phyloP scores from a whole-genome alignment of 2,329 filamentous ascomycete species.

The Onygenales sp. region DNA sequence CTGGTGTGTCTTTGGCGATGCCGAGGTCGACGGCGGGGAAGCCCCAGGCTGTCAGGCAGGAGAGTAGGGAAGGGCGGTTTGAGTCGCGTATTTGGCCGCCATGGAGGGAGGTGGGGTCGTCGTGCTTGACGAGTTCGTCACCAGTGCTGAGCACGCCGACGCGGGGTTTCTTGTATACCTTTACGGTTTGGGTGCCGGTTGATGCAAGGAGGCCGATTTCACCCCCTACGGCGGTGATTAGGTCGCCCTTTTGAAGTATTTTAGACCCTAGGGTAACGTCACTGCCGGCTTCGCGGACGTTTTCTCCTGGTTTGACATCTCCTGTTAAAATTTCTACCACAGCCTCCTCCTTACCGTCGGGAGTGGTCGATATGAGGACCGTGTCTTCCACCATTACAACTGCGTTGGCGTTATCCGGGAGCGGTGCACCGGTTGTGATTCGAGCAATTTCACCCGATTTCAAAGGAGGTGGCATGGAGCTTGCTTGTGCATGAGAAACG shows the following conservation, averaged over 20 bases:
- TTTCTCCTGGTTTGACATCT: conserved; percentile 67
- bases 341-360: conserved; percentile 74
- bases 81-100: conserved; percentile 87
- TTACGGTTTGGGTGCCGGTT: conserved; percentile 63
- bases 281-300: conserved; percentile 83
- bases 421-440: conserved; percentile 88
- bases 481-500: conserved; percentile 74
- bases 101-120: conserved; percentile 48
- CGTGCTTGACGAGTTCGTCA: conserved; percentile 79
- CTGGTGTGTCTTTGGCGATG: conserved; percentile 53
- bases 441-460: conserved; percentile 69
- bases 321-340: conserved; percentile 79
- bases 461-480: conserved; percentile 52
- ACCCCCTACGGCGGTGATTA: conserved; percentile 78
- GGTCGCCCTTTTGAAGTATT: conserved; percentile 67
- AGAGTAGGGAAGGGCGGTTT: conserved; percentile 79
- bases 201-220: conserved; percentile 86
- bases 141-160: conserved; percentile 88
- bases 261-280: conserved; percentile 62
- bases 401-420: conserved; percentile 78
- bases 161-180: conserved; percentile 64
- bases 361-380: conserved; percentile 60
- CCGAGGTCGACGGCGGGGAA: conserved; percentile 77
- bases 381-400: conserved; percentile 98
- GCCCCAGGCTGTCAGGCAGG: conserved; percentile 62